Conservation (phyloP, 208 protist genomes). For the Acanthamoeba castellanii region DNA sequence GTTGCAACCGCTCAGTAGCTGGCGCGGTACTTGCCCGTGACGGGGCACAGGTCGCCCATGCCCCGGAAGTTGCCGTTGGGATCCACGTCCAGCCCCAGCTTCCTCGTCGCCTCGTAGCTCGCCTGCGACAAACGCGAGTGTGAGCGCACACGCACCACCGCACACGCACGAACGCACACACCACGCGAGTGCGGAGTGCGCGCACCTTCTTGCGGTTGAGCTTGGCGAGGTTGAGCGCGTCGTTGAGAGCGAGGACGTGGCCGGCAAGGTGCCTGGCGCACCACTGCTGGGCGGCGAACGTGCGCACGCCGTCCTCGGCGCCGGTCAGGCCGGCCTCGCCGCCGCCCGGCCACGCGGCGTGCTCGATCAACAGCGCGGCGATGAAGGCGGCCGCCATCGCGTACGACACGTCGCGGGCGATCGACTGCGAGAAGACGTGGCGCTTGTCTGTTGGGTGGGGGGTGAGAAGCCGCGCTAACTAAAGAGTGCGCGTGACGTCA, state of each 20-base stretch:
- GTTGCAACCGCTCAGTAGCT: slow-evolving; percentile 52
- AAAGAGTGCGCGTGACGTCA: neutral
- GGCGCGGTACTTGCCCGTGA: slow-evolving; percentile 72
- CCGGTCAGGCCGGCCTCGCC: slow-evolving; percentile 50
- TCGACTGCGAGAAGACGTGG: slow-evolving; percentile 45
- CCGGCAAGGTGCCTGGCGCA: neutral
- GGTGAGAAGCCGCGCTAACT: neutral
- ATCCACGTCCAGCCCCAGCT: slow-evolving; percentile 67
- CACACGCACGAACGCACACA: neutral
- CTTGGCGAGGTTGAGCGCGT: slow-evolving; percentile 14
- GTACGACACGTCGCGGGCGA: slow-evolving; percentile 56
- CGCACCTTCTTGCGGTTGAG: slow-evolving; percentile 47
- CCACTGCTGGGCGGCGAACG: slow-evolving; percentile 62
- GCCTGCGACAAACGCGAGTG: neutral
- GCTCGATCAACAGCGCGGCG: slow-evolving; percentile 70
- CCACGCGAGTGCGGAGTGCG: no score
- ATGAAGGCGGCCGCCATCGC: slow-evolving; percentile 68
- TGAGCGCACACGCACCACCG: neutral
- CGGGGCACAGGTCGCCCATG: slow-evolving; percentile 65
- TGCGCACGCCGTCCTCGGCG: neutral
- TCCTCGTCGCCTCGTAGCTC: slow-evolving; percentile 29
- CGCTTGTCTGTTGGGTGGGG: neutral
- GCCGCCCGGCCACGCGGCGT: slow-evolving; percentile 35
- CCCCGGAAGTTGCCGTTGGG: slow-evolving; percentile 30
- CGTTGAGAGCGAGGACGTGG: slow-evolving; percentile 8